Evolutionary conservation across 169 alveolate species (phyloP).

Genomic region (Eimeria tenella): DNA sequence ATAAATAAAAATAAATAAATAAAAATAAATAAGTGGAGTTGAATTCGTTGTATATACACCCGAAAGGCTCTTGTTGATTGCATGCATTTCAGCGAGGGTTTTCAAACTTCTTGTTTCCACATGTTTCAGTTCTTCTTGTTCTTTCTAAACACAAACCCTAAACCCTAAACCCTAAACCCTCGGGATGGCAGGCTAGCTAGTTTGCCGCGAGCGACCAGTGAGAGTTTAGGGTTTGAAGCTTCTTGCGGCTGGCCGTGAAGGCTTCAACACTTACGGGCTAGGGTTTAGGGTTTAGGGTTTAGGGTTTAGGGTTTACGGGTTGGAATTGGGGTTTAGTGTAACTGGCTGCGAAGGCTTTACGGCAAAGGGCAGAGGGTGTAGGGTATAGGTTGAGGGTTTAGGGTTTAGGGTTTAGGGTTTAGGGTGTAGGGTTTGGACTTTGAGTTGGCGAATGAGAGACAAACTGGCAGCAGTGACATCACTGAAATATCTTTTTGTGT

Average conservation of each 20-base stretch:
- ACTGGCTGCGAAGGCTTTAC: neutral
- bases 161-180: no score
- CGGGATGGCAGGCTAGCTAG: no score
- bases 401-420: no score
- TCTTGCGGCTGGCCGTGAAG: no score
- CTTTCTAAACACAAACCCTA: neutral
- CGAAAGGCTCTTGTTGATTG: neutral
- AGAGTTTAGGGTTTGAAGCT: no score
- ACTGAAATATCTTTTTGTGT: constrained; percentile 19
- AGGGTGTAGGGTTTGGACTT: neutral
- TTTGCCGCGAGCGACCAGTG: no score
- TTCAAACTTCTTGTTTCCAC: constrained; percentile 2
- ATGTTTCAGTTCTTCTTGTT: constrained; percentile 23
- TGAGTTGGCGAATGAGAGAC: constrained; percentile 12
- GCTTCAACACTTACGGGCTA: no score
- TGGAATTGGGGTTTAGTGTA: no score
- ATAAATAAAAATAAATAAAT: no score
- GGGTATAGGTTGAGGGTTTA: neutral
- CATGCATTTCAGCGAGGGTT: constrained; percentile 17
- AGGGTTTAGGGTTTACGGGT: no score
- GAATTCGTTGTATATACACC: neutral
- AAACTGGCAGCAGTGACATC: constrained; percentile 28
- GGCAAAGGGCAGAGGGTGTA: no score
- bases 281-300: no score
- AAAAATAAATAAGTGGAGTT: neutral